Base-by-base conservation (phyloP, 148 eudicot genomes). In the Drosera capensis region DNA sequence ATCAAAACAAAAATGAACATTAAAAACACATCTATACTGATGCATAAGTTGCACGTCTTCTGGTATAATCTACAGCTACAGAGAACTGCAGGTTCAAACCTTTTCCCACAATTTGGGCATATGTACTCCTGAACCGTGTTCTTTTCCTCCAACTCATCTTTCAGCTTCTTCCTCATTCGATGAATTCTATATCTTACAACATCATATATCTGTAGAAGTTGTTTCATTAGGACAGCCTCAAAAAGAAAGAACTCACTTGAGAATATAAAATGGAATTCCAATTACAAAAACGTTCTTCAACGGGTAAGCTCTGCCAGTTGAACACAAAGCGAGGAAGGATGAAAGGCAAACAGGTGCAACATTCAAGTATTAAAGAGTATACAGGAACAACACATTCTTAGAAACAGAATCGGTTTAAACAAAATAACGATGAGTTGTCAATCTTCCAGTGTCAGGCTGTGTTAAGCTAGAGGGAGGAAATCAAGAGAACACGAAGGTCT, bases 61-160 rank as follows among this genome's bases (percentile, higher is more conserved):
- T 21, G 49, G 25, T 37, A 44, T 62, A 49, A 14, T 28, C 40
- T 25, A 20, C 45, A 59, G 43, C 34, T 46, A 49, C 40, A 55
- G 23, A 37, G 53, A 51, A 51, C 46, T 40, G 46, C 22, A 55
- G 18, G 17, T 21, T 9, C 37, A 51, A 51, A 80, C 99, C 94
- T 85, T 70, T 79, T 85, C 45, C 49, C 66, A 57, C 99, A 92
- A 58, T 77, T 82, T 46, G 94, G 94, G 52, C 99, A 92, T 41
- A 79, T 79, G 59, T 92, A 92, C 56, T 79, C 88, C 82, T 85
- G 95, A 44, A 92, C 63, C 17, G 94, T 85, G 63, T 92, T 92
- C 78, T 77, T 92, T 75, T 84, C 75, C 40, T 92, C 99, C 56
- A 92, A 50, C 46, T 92, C 95, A 66, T 92, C 99, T 72, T 82